Evolutionary conservation across 2,329 filamentous ascomycete species (phyloP).

Genomic region (Xylariaceae sp.): DNA sequence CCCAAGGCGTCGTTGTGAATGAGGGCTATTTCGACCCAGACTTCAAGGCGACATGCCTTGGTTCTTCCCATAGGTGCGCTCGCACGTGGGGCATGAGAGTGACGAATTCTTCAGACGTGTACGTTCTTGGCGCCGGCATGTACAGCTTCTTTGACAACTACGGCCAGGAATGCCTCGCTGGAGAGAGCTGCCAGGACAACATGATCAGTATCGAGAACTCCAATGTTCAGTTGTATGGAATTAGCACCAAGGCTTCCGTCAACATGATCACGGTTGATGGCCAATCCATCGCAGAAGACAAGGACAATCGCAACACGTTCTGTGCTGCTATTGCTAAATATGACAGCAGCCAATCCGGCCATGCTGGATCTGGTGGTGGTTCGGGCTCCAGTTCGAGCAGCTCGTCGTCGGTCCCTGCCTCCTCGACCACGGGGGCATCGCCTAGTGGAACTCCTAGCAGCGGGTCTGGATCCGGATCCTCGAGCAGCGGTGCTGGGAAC

Average conservation of each 20-base stretch:
- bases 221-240: conserved; percentile 56
- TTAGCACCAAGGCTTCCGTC: conserved; percentile 68
- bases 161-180: conserved; percentile 60
- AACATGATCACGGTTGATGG: conserved; percentile 68
- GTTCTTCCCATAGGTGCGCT: conserved; percentile 46
- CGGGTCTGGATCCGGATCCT: conserved; percentile 3
- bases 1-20: conserved; percentile 58
- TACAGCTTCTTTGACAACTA: conserved; percentile 87
- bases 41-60: conserved; percentile 54
- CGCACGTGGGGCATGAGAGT: conserved; percentile 75
- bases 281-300: conserved; percentile 45
- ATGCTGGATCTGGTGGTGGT: conserved; percentile 7
- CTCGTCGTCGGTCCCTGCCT: conserved; percentile 6
- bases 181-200: conserved; percentile 69
- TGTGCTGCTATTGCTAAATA: conserved; percentile 57
- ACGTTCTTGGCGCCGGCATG: conserved; percentile 66
- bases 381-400: conserved; percentile 12
- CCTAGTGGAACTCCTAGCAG: conserved; percentile 3
- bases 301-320: conserved; percentile 61
- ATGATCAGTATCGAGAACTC: conserved; percentile 69
- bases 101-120: conserved; percentile 59
- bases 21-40: conserved; percentile 59
- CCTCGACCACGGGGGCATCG: conserved; percentile 6
- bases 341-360: conserved; percentile 18
- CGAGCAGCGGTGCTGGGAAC: conserved; percentile 7